A percentile compares a stretch with the other conserved stretches of the same genome.
phyloP scores from a whole-genome alignment of 306 rosid species.

The Fragaria vesca region DNA sequence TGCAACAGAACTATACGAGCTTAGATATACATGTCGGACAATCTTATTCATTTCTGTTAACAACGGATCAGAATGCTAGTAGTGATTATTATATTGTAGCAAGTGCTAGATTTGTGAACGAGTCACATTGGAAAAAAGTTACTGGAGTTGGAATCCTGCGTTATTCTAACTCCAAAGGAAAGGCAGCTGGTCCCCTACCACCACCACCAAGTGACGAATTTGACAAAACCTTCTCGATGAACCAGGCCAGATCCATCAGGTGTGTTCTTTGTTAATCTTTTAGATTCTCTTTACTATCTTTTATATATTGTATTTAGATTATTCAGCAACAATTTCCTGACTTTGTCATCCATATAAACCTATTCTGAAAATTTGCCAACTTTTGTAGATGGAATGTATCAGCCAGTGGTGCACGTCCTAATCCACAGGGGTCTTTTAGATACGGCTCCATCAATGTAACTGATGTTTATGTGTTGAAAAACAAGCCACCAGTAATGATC shows the following conservation, averaged over 20 bases:
- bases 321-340: neutral
- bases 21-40: conserved; percentile 96
- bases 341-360: neutral
- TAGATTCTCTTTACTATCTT: neutral
- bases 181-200: conserved; percentile 89
- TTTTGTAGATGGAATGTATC: conserved; percentile 89
- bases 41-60: conserved; percentile 84
- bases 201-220: conserved; percentile 68
- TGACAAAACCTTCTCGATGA: conserved; percentile 96
- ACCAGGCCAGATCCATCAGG: conserved; percentile 99
- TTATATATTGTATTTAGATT: neutral
- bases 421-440: conserved; percentile 95
- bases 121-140: conserved; percentile 73
- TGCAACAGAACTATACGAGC: conserved; percentile 89
- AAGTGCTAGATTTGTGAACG: conserved; percentile 90
- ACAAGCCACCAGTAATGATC: conserved; percentile 61
- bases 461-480: conserved; percentile 71
- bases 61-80: conserved; percentile 91
- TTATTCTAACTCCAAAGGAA: conserved; percentile 89
- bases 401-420: conserved; percentile 98
- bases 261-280: conserved; percentile 22
- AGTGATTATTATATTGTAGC: conserved; percentile 93
- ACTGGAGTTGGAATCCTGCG: conserved; percentile 91
- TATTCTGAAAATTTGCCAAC: conserved; percentile 21
- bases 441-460: conserved; percentile 96